Percentiles rank a stretch among this genome's conserved stretches.
Evolutionary conservation across 192 early-diverging fungal species (phyloP).

Genomic region (Dissophora globulifera): DNA sequence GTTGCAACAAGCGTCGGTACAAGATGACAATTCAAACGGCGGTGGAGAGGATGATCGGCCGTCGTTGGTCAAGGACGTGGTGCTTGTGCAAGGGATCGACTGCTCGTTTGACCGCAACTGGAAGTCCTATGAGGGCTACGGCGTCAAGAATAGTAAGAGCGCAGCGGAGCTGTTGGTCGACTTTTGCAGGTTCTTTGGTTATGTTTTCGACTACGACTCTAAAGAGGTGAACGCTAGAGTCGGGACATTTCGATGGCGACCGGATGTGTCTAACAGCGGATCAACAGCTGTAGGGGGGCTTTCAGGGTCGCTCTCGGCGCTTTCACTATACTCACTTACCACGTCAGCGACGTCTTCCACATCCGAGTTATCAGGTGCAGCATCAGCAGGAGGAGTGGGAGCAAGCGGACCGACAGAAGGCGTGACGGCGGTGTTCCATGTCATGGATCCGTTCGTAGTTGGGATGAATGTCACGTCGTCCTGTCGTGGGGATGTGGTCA

Average conservation of each 20-base stretch:
- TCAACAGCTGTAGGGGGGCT: neutral
- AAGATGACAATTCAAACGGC: too few relatives aligned
- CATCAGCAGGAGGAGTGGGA: neutral
- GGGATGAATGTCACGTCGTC: constrained; percentile 11
- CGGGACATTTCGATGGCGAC: constrained; percentile 39
- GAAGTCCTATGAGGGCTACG: constrained; percentile 23
- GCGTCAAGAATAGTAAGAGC: constrained; percentile 21
- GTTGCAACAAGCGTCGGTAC: constrained; percentile 16
- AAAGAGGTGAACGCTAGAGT: constrained; percentile 49
- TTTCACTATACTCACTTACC: neutral
- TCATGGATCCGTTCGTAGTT: constrained; percentile 46
- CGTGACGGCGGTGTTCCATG: constrained; percentile 10
- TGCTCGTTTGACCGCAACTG: constrained; percentile 47
- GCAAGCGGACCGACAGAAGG: neutral
- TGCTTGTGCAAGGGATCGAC: constrained; percentile 44
- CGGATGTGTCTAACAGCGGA: neutral
- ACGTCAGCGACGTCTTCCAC: neutral
- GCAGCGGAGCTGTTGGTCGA: constrained; percentile 38
- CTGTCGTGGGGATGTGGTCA: constrained; percentile 23
- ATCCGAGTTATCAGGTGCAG: neutral
- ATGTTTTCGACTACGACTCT: constrained; percentile 47
- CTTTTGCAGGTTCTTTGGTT: constrained; percentile 52
- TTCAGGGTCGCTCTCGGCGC: neutral
- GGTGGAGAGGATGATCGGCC: too few relatives aligned
- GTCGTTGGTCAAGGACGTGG: constrained; percentile 21